These are phyloP conservation scores for Parsonsia alboflavescens DNA, from an alignment of 257 asterid genomes.

Conservation along the genomic window DNA sequence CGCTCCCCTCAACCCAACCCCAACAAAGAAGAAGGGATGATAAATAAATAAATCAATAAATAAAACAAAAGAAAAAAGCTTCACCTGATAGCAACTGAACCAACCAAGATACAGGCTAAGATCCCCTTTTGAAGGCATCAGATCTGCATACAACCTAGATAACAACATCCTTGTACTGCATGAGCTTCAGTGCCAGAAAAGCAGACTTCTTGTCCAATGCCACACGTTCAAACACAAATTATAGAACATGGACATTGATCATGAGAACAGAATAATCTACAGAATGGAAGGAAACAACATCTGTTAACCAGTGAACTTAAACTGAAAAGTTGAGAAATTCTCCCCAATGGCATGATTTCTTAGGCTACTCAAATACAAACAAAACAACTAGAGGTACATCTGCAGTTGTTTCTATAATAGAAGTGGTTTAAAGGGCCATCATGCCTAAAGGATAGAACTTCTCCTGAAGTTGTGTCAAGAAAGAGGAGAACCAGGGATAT, in stretches of 20 bases:
- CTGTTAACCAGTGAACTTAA: not conserved
- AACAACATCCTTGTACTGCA: not conserved
- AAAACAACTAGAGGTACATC: not conserved
- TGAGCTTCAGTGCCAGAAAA: not conserved
- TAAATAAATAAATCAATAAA: not conserved
- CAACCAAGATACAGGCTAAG: not conserved
- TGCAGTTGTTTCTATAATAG: not conserved
- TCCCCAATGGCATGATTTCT: not conserved
- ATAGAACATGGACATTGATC: not conserved
- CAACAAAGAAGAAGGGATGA: not conserved
- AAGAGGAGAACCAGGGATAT: not conserved
- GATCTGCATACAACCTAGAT: not conserved
- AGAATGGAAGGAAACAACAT: not conserved
- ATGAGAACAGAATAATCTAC: not conserved
- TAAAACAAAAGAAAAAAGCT: not conserved
- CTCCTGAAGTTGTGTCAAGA: not conserved
- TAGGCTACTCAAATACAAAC: not conserved
- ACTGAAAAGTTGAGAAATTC: not conserved
- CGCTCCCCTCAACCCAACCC: not conserved
- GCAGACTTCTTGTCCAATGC: not conserved
- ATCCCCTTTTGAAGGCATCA: not conserved
- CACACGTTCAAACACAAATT: not conserved
- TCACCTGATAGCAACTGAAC: constrained; percentile 3
- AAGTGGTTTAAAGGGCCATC: not conserved
- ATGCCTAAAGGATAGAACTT: not conserved